Evolutionary conservation across 2,329 filamentous ascomycete species (phyloP).

Genomic region (Pyrenophora teres): DNA sequence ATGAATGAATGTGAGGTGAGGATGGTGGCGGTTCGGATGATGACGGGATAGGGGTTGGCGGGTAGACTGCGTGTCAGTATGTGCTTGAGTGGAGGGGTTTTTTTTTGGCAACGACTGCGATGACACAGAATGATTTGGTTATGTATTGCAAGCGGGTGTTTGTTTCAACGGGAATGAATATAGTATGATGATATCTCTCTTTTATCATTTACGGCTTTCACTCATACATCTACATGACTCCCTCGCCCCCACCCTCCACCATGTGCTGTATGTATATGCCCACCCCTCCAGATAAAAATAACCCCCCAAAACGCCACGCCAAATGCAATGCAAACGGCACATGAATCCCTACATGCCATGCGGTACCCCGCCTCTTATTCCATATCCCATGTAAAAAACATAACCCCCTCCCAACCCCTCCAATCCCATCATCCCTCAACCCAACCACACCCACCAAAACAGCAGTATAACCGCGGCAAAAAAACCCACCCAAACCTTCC

Average conservation of each 20-base stretch:
- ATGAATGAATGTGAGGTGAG: no score
- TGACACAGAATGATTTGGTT: no score
- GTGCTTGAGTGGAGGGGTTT: no score
- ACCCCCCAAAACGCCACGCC: conserved; percentile 3
- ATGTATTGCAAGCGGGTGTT: neutral
- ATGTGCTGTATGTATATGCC: no score
- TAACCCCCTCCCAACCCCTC: neutral
- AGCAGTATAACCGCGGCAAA: conserved; percentile 80
- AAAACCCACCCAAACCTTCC: conserved; percentile 91
- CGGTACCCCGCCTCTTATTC: neutral
- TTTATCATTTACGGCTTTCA: no score
- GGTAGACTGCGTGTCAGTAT: no score
- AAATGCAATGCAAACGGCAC: conserved; percentile 2
- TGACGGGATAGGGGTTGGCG: no score
- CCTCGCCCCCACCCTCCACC: no score
- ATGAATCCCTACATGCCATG: neutral
- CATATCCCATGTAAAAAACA: neutral
- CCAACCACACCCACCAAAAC: conserved; percentile 90
- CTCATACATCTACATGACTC: no score
- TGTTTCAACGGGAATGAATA: neutral
- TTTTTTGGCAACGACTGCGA: no score
- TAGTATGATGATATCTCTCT: neutral
- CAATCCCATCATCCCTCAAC: neutral
- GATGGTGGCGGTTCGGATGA: no score
- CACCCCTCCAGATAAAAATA: neutral